Conservation (phyloP, 441 rosid genomes). For the Metrosideros polymorpha region DNA sequence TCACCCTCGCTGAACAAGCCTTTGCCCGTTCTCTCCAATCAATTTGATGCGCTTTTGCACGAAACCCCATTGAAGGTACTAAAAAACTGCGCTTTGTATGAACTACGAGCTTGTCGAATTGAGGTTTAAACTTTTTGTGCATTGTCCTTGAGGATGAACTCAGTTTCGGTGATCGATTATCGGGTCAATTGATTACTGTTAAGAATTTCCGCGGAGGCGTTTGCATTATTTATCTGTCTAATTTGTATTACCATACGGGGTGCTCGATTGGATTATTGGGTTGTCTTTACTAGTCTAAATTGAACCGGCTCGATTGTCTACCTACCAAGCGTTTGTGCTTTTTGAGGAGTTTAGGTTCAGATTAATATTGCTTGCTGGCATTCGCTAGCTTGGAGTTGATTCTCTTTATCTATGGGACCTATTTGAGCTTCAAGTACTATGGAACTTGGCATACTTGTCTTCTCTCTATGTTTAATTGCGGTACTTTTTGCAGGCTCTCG, state of each 20-base stretch:
- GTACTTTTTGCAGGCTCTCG: slow-evolving; percentile 26
- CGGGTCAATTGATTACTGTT: not conserved
- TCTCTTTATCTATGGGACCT: not conserved
- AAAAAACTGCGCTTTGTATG: not conserved
- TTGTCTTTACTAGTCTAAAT: not conserved
- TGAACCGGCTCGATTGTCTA: not conserved
- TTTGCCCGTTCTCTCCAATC: slow-evolving; percentile 23
- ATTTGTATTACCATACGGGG: not conserved
- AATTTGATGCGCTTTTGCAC: slow-evolving; percentile 22
- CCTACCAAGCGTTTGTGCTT: not conserved
- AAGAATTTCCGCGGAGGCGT: not conserved
- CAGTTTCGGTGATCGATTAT: not conserved
- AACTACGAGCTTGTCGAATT: slow-evolving; percentile 20
- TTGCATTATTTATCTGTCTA: not conserved
- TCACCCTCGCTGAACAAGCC: slow-evolving; percentile 28
- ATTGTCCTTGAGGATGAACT: not conserved
- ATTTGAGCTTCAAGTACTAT: not conserved
- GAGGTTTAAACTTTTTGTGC: slow-evolving; percentile 27
- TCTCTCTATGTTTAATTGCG: slow-evolving; percentile 24
- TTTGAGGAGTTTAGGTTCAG: not conserved
- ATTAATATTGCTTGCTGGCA: not conserved
- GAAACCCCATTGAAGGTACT: slow-evolving; percentile 34
- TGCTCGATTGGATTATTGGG: not conserved
- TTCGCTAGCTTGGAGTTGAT: not conserved
- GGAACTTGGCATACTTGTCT: not conserved